Percentiles rank a stretch among this genome's conserved stretches.
Conservation (phyloP, 768 basidiomycete species). For the Pleurotus sapidus region DNA sequence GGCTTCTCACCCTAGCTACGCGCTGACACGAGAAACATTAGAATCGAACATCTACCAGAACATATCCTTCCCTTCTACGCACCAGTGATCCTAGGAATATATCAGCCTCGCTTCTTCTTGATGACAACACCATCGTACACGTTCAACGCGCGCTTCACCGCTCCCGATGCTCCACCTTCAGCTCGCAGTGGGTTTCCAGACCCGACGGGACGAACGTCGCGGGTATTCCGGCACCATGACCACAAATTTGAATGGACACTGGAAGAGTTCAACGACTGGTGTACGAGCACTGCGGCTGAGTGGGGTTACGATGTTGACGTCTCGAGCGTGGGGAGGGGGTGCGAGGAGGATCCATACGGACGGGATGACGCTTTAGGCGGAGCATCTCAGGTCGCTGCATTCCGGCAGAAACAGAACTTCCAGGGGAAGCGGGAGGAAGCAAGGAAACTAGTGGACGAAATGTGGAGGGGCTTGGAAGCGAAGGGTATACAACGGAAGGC, state of each 20-base stretch:
- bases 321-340: slow-evolving; percentile 55
- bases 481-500: slow-evolving; percentile 19
- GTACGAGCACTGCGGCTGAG: slow-evolving; percentile 45
- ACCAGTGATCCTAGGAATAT: slow-evolving; percentile 71
- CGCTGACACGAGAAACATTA: slow-evolving; percentile 21
- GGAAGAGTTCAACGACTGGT: slow-evolving; percentile 71
- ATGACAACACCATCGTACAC: slow-evolving; percentile 85
- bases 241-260: slow-evolving; percentile 91
- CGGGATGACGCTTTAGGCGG: slow-evolving; percentile 61
- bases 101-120: slow-evolving; percentile 70
- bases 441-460: slow-evolving; percentile 30
- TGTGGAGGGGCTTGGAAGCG: slow-evolving; percentile 15
- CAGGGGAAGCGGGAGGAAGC: slow-evolving; percentile 21
- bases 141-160: slow-evolving; percentile 74
- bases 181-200: slow-evolving; percentile 59
- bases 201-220: slow-evolving; percentile 70
- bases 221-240: slow-evolving; percentile 77
- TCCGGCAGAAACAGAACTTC: slow-evolving; percentile 43
- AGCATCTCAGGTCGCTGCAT: slow-evolving; percentile 67
- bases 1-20: too few species aligned
- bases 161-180: slow-evolving; percentile 42
- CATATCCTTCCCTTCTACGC: slow-evolving; percentile 60
- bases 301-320: slow-evolving; percentile 75
- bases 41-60: slow-evolving; percentile 77
- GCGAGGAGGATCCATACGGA: slow-evolving; percentile 69